A percentile compares a stretch with the other conserved stretches of the same genome.
Conservation (phyloP, 305 asterid species). For the Ilex paraguariensis region DNA sequence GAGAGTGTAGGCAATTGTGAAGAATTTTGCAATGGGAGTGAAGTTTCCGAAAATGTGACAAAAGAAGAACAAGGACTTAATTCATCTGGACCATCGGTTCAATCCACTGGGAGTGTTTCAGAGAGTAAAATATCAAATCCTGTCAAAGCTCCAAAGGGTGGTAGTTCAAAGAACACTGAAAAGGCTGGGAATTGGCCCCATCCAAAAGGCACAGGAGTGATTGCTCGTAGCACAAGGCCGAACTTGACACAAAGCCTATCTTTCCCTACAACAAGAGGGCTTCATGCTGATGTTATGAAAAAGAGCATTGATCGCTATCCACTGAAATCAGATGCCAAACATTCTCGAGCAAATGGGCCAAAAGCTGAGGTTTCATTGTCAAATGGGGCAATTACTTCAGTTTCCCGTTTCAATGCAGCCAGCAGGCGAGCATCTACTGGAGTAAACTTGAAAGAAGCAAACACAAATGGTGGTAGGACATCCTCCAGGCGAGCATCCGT, state of each 20-base stretch:
- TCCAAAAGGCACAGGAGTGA: conserved; percentile 37
- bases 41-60: conserved; percentile 23
- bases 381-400: conserved; percentile 22
- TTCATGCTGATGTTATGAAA: conserved; percentile 49
- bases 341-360: conserved; percentile 31
- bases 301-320: conserved; percentile 54
- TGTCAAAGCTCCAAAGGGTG: conserved; percentile 14
- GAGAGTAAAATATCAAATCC: conserved; percentile 25
- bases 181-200: conserved; percentile 34
- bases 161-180: conserved; percentile 32
- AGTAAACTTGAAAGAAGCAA: conserved; percentile 20
- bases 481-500: conserved; percentile 32
- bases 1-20: conserved; percentile 30
- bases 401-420: conserved; percentile 24
- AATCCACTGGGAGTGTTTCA: conserved; percentile 23
- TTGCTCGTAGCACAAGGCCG: conserved; percentile 40
- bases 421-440: conserved; percentile 32
- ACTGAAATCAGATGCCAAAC: conserved; percentile 31
- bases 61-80: conserved; percentile 28
- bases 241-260: conserved; percentile 63
- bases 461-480: conserved; percentile 13
- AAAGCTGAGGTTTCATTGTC: conserved; percentile 32
- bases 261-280: conserved; percentile 49
- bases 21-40: conserved; percentile 17
- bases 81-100: conserved; percentile 20